Evolutionary conservation across 2,329 filamentous ascomycete genomes (phyloP), one percentile per base, ranked within the genome.

Genomic region (Stachybotrys elegans): DNA sequence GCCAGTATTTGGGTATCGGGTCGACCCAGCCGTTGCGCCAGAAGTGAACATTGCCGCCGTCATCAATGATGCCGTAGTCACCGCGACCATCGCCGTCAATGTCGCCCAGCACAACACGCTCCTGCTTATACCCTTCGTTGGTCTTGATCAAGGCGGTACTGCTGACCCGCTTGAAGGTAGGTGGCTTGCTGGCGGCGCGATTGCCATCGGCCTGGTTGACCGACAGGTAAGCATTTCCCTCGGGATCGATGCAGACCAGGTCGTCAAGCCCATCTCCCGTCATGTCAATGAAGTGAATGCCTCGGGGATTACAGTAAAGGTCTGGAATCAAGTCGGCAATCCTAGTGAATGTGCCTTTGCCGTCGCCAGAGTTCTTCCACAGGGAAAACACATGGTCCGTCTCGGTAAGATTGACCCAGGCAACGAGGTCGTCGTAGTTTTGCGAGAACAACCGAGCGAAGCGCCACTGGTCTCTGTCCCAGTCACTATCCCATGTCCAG

Each of bases 1-100:
- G 59, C 62, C 63, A 66, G 47, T 59, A 61, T 2, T 44, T 43
- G 0, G 61, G 57, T 2, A 37, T 44, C 12, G 38, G 25, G 8
- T 35, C 43, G 4, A 37, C 43, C 8, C 45, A 32, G 22, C 37
- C 43, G 32, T 50, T 52, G 19, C 37, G 20, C 42, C 43, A 49
- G 19, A 48, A 32, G 9, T 21, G 20, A 22, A 50, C 42, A 6
- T 35, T n/a, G 22, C 44, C 46, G 7, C 19, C 40, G 9, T 43
- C 45, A 4, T 7, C 14, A 4, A 44, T 40, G 32, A 50, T 41
- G 14, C 49, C 44, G 20, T 52, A 50, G 36, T 53, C 53, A 5
- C 6, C 38, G 4, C 36, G 11, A 2, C 49, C 47, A 22, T 50
- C 42, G 2, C 44, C 43, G 6, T 50, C 42, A 36, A 54, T 55